Percentiles rank a stretch among this genome's conserved stretches.
Conservation (phyloP, 2,329 filamentous ascomycete genomes). For the Botrytis porri region DNA sequence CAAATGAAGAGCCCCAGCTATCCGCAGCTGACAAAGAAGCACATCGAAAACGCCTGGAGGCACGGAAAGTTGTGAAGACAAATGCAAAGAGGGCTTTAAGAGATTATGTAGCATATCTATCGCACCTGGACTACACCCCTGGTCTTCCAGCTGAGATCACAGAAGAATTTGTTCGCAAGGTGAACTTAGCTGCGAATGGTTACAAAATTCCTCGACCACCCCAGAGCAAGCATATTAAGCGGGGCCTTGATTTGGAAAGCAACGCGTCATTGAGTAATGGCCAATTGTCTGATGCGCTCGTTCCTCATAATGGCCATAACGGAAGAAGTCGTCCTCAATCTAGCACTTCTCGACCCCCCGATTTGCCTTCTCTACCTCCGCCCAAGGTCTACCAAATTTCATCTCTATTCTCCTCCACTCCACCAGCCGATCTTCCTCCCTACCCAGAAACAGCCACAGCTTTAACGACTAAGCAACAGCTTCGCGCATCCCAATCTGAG, state of each 20-base stretch:
- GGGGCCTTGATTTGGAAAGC: constrained; percentile 34
- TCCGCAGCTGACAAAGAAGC: constrained; percentile 48
- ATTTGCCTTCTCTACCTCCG: constrained; percentile 47
- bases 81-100: constrained; percentile 74
- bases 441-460: constrained; percentile 53
- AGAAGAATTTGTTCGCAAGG: constrained; percentile 52
- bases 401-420: constrained; percentile 67
- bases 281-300: constrained; percentile 43
- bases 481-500: constrained; percentile 36
- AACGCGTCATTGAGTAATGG: constrained; percentile 37
- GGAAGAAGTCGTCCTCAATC: constrained; percentile 36
- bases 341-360: constrained; percentile 29
- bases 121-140: constrained; percentile 75
- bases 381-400: constrained; percentile 54
- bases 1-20: constrained; percentile 33
- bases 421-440: constrained; percentile 63
- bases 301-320: constrained; percentile 41
- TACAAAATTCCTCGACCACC: constrained; percentile 41
- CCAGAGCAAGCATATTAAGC: constrained; percentile 27
- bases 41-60: constrained; percentile 48
- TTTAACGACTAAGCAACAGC: constrained; percentile 37
- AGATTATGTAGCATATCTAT: constrained; percentile 71
- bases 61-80: constrained; percentile 66
- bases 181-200: constrained; percentile 54
- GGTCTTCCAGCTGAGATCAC: constrained; percentile 38